Percentiles rank a stretch among this genome's conserved stretches.
Conservation (phyloP, 2,329 filamentous ascomycete species). For the Penicillium verrucosum region DNA sequence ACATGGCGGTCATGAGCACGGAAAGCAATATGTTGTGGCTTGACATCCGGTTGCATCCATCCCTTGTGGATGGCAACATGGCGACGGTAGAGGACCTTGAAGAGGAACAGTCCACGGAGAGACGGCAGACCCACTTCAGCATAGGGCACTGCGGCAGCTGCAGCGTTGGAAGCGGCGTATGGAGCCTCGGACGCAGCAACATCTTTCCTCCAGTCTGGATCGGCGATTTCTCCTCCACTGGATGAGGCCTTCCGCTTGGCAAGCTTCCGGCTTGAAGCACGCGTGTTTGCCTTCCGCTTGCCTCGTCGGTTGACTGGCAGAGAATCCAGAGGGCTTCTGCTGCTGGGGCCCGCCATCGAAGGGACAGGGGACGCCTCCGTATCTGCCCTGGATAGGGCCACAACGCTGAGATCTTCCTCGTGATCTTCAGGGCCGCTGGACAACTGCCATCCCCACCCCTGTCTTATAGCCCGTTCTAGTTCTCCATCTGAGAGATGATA, state of each 20-base stretch:
- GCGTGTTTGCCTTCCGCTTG: constrained; percentile 50
- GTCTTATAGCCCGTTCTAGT: constrained; percentile 75
- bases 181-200: constrained; percentile 68
- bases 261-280: constrained; percentile 51
- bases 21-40: constrained; percentile 90
- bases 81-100: constrained; percentile 92
- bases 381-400: constrained; percentile 41
- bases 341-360: constrained; percentile 26
- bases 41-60: constrained; percentile 81
- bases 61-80: constrained; percentile 86
- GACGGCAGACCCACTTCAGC: constrained; percentile 75
- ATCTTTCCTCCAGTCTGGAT: constrained; percentile 47
- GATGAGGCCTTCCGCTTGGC: constrained; percentile 55
- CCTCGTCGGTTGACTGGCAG: constrained; percentile 33
- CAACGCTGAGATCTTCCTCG: constrained; percentile 73
- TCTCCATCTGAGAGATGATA: constrained; percentile 77
- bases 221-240: constrained; percentile 40
- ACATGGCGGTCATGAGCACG: constrained; percentile 95
- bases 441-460: constrained; percentile 98
- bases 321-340: constrained; percentile 21
- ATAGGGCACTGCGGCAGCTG: constrained; percentile 76
- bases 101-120: constrained; percentile 81
- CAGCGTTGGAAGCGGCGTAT: constrained; percentile 76
- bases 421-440: constrained; percentile 70
- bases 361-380: constrained; percentile 30